Base-by-base conservation (phyloP, 108 stramenopile genomes). In the Discostella pseudostelligera region DNA sequence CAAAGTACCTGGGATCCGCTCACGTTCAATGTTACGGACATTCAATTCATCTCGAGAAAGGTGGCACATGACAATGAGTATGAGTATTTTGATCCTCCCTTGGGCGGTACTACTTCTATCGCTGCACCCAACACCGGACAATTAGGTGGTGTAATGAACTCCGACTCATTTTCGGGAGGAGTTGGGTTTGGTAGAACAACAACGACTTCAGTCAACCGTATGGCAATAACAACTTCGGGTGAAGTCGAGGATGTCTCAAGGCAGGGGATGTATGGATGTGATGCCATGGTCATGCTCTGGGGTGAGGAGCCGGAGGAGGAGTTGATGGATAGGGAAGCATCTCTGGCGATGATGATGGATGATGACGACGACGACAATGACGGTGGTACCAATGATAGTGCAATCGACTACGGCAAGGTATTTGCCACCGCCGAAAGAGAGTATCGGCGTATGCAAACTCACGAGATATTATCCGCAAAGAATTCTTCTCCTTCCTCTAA, bases 1-100 rank as follows among this genome's bases (percentile, higher is more conserved):
- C 83, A 86, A 62, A 68, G 66, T 25, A 56, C 75, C 1, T 91
- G 85, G 85, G 84, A 87, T 11, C 89, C 89, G 8, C 70, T 91
- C 8, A 65, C 70, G 3, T 85, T 91, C 57, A 59, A 60, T 39
- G 87, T 91, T 2, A 86, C 82, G 17, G 87, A 86, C 46, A 62
- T 91, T 13, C 84, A 87, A 48, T 59, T 87, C 21, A 45, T 91
- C 21, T 87, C 86, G 32, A 68, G 77, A 59, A 14, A 36, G 6
- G 81, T 65, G 22, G 65, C 44, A 8, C 62, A 66, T 35, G 44
- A 20, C 45, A 36, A n/a, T 37, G 32, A 28, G 12, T 47, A 62
- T 17, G 62, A 14, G 25, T 28, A 64, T 19, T 25, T 16, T 1
- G 37, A 26, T 26, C 10, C 25, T 19, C 37, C n/a, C 17, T 19